phyloP scores from a whole-genome alignment of 2,329 filamentous ascomycete genomes.

The Parastagonospora avenae region DNA sequence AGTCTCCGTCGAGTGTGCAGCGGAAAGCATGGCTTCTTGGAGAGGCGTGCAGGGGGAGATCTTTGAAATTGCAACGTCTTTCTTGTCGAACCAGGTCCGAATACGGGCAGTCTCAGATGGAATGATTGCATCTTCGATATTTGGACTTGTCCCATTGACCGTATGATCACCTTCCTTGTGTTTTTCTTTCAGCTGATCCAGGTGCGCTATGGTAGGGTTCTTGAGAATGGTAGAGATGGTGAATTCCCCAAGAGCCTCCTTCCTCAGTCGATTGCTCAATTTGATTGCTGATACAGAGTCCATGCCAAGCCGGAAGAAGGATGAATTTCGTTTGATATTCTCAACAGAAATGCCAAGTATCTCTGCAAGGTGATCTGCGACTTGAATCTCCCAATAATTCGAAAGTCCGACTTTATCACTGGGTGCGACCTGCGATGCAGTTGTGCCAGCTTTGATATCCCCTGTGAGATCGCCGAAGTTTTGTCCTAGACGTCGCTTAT shows the following conservation, averaged over 20 bases:
- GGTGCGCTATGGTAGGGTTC: conserved; percentile 67
- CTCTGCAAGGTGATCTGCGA: conserved; percentile 62
- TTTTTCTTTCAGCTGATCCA: conserved; percentile 49
- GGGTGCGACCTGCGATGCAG: conserved; percentile 35
- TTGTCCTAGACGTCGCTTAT: conserved; percentile 60
- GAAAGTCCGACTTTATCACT: conserved; percentile 36
- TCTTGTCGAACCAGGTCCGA: conserved; percentile 10
- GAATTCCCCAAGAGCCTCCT: conserved; percentile 54
- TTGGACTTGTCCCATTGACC: neutral
- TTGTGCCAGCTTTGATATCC: conserved; percentile 52
- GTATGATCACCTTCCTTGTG: neutral
- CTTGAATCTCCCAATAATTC: conserved; percentile 56
- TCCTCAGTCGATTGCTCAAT: conserved; percentile 64
- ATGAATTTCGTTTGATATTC: conserved; percentile 67
- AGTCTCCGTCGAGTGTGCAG: conserved; percentile 50
- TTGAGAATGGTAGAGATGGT: conserved; percentile 73
- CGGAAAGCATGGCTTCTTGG: conserved; percentile 84
- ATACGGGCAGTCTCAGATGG: conserved; percentile 19
- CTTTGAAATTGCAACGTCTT: conserved; percentile 44
- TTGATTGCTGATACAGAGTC: conserved; percentile 84
- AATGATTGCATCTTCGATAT: conserved; percentile 18
- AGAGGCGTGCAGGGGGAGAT: conserved; percentile 84
- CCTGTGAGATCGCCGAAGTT: conserved; percentile 56
- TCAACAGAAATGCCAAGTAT: conserved; percentile 53
- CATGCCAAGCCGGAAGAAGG: conserved; percentile 77